Percentiles rank a stretch among this genome's conserved stretches.
Evolutionary conservation across 768 basidiomycete genomes (phyloP).

Genomic region (Tremella fuciformis): DNA sequence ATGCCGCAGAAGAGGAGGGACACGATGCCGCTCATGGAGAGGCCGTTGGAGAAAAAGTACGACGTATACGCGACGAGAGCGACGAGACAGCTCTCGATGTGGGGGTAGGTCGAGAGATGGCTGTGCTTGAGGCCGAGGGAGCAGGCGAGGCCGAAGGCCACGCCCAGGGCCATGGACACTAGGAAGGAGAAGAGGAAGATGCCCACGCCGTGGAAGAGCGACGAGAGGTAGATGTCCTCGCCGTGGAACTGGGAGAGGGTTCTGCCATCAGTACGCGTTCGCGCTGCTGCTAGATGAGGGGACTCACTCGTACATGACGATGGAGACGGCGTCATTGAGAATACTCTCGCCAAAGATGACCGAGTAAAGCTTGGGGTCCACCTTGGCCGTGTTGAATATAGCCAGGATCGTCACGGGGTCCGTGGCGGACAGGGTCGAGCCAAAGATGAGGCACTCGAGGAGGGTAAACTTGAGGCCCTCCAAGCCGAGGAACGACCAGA

Average conservation of each 20-base stretch:
- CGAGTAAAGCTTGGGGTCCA: conserved; percentile 94
- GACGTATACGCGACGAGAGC: conserved; percentile 91
- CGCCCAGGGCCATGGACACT: conserved; percentile 90
- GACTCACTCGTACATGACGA: conserved; percentile 99
- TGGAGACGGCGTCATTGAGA: conserved; percentile 97
- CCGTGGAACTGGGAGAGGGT: conserved; percentile 90
- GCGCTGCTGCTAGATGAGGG: neutral
- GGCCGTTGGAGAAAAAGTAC: conserved; percentile 98
- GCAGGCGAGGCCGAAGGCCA: conserved; percentile 83
- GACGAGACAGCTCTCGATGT: conserved; percentile 94
- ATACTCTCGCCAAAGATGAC: conserved; percentile 97
- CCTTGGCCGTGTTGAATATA: conserved; percentile 97
- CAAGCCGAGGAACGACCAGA: conserved; percentile 88
- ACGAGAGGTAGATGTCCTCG: conserved; percentile 73
- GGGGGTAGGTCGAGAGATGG: conserved; percentile 70
- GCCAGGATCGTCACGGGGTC: conserved; percentile 97
- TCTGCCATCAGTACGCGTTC: conserved; percentile 55
- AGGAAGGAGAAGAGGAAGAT: conserved; percentile 95
- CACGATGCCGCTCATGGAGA: conserved; percentile 85
- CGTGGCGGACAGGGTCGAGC: conserved; percentile 93
- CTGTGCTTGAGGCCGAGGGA: conserved; percentile 94
- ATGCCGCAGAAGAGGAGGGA: conserved; percentile 98
- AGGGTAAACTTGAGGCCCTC: conserved; percentile 81
- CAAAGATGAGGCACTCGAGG: conserved; percentile 92
- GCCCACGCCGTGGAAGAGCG: conserved; percentile 92